Conservation (phyloP, 352 stramenopile species). For the Pythium sukuiense region DNA sequence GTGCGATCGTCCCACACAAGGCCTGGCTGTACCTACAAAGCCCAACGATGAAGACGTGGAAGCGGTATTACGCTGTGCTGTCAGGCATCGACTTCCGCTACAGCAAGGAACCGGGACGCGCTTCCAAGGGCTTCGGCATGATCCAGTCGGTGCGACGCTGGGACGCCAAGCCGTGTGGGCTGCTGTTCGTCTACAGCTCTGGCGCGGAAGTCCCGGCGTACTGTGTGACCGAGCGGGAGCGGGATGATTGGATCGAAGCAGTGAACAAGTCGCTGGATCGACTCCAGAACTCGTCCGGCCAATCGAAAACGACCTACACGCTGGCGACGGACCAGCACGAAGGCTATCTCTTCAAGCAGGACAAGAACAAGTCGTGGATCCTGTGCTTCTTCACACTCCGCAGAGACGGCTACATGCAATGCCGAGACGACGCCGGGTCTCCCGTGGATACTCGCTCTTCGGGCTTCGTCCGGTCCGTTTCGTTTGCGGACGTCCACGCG, state of each 20-base stretch:
- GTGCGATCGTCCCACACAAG: conserved; percentile 56
- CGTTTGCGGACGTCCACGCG: conserved; percentile 65
- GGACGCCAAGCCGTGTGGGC: conserved; percentile 45
- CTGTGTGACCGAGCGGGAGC: conserved; percentile 43
- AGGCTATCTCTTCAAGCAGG: conserved; percentile 66
- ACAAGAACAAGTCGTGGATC: conserved; percentile 58
- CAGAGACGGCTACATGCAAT: conserved; percentile 74
- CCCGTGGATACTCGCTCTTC: conserved; percentile 48
- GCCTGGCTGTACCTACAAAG: conserved; percentile 69
- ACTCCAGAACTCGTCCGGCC: conserved; percentile 43
- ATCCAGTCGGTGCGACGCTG: conserved; percentile 44
- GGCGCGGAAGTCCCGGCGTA: conserved; percentile 47
- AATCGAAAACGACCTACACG: conserved; percentile 75
- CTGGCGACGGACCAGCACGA: conserved; percentile 65
- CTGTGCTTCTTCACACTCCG: conserved; percentile 62
- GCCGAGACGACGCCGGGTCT: conserved; percentile 47
- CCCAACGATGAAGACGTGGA: conserved; percentile 66
- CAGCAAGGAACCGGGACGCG: conserved; percentile 57
- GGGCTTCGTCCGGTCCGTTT: conserved; percentile 67
- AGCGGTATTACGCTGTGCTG: conserved; percentile 67
- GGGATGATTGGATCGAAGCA: conserved; percentile 48
- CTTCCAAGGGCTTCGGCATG: conserved; percentile 68
- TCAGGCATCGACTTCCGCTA: conserved; percentile 78
- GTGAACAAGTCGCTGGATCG: conserved; percentile 60
- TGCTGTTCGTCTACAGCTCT: conserved; percentile 55